A percentile compares a stretch with the other conserved stretches of the same genome.
Conservation (phyloP, 768 basidiomycete species). For the Lepiota venenata region DNA sequence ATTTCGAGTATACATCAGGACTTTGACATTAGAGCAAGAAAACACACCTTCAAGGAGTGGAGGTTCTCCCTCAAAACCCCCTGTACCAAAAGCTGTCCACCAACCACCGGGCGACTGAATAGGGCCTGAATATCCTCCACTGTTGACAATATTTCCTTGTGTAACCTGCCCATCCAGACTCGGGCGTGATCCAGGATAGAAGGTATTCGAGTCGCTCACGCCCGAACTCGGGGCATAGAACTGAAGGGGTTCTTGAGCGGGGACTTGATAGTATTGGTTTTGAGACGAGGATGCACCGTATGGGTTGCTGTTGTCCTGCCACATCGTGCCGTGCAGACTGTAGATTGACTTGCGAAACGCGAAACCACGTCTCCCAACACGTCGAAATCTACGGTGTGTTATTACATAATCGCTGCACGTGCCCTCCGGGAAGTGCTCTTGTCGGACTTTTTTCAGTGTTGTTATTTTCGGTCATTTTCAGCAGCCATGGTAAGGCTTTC, state of each 20-base stretch:
- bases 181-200: slow-evolving; percentile 67
- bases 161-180: slow-evolving; percentile 69
- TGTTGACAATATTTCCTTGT: slow-evolving; percentile 27
- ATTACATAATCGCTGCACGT: slow-evolving; percentile 25
- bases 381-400: slow-evolving; percentile 13
- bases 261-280: slow-evolving; percentile 52
- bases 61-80: slow-evolving; percentile 93
- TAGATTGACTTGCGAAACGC: neutral
- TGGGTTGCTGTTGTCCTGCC: slow-evolving; percentile 65
- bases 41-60: slow-evolving; percentile 87
- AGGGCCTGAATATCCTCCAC: slow-evolving; percentile 25
- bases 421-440: slow-evolving; percentile 13
- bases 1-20: neutral
- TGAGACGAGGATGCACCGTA: slow-evolving; percentile 65
- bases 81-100: slow-evolving; percentile 97
- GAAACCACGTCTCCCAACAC: slow-evolving; percentile 11
- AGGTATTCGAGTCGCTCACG: slow-evolving; percentile 49
- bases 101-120: slow-evolving; percentile 76
- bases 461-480: slow-evolving; percentile 26
- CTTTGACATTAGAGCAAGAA: neutral
- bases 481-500: slow-evolving; percentile 37
- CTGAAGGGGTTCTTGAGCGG: slow-evolving; percentile 62
- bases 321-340: slow-evolving; percentile 42
- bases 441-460: slow-evolving; percentile 23
- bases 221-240: slow-evolving; percentile 62